A percentile compares a stretch with the other conserved stretches of the same genome.
These are phyloP conservation scores for Arachis monticola DNA, from an alignment of 331 rosid species.

Conservation along the genomic window DNA sequence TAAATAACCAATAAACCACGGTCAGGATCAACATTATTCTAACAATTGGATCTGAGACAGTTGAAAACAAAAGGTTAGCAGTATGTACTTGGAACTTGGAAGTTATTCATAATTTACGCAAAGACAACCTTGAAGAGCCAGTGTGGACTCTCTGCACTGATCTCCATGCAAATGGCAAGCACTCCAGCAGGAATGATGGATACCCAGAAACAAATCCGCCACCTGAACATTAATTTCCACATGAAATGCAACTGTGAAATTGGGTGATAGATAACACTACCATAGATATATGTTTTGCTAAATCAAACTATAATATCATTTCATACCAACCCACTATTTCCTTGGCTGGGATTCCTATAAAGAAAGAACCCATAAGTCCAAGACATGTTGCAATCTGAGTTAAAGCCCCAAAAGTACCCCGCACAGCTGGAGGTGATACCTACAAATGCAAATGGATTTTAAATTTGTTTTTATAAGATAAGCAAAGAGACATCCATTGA, in stretches of 20 bases:
- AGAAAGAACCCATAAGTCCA: conserved; percentile 55
- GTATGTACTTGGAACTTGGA: neutral
- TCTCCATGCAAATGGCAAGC: conserved; percentile 61
- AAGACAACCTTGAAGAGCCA: conserved; percentile 66
- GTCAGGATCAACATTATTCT: conserved; percentile 23
- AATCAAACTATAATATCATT: conserved; percentile 23
- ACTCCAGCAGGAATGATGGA: conserved; percentile 48
- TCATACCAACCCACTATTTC: conserved; percentile 61
- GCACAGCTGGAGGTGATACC: conserved; percentile 59
- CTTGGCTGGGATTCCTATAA: conserved; percentile 57
- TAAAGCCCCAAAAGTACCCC: conserved; percentile 62
- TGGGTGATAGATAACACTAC: conserved; percentile 8
- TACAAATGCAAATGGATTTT: conserved; percentile 39
- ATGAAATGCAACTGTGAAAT: conserved; percentile 8
- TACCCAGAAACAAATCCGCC: conserved; percentile 66
- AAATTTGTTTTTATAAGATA: conserved; percentile 8
- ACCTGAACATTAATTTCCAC: conserved; percentile 49
- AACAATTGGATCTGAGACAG: conserved; percentile 29
- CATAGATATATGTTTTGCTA: conserved; percentile 29
- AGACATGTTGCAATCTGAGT: conserved; percentile 69
- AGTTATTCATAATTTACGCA: conserved; percentile 28
- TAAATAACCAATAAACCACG: conserved; percentile 10
- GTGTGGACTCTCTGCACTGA: conserved; percentile 63
- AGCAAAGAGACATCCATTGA: conserved; percentile 3
- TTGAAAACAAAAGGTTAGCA: neutral